Base-by-base conservation (phyloP, 1,284 basidiomycete genomes). In the Meira nashicola region DNA sequence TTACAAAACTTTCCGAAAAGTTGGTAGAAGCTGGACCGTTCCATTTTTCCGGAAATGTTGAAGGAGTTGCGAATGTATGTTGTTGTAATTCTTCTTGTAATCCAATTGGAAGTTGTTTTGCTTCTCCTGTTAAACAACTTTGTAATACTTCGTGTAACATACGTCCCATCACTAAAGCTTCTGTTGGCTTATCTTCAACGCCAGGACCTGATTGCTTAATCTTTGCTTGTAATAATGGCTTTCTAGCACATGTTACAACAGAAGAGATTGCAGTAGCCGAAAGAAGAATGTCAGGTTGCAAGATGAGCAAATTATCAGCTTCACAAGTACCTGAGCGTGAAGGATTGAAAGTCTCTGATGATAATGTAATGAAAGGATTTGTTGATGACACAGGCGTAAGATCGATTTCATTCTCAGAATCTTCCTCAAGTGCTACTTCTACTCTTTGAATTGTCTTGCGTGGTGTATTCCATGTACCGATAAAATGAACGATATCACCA, bases 131-230 rank as follows among this genome's bases (percentile, higher is more conserved):
- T 14, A 77, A 60, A 43, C 74, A 77, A 1, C 72, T 71, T 54
- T 77, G 75, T 8, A 77, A 57, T 14, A 77, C 56, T 23, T 67
- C 72, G 54, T 77, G 75, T 0, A 76, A 66, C 66, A 76, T 70
- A 39, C 61, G 72, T 9, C 75, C 75, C 65, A 76, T 66, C 25
- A 75, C 65, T 6, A 76, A 59, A 39, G 62, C 59, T 38, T 73
- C 71, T 3, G 63, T 63, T 15, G 39, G 39, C 12, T 25, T 43
- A n/a, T 51, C 54, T 39, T 47, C 43, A 43, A 41, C 54, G 14
- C n/a, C 59, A 5, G 60, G 49, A 10, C 58, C 60, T 3, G 66
- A 58, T 19, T 65, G 58, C 5, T 66, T 60, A 17, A 77, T 46
- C 2, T 68, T 64, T 50, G 69, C 68, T 50, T 74, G 70, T 1